These are phyloP conservation scores for Dichomitus squalens DNA, from an alignment of 1,284 basidiomycete genomes.

Conservation along the genomic window DNA sequence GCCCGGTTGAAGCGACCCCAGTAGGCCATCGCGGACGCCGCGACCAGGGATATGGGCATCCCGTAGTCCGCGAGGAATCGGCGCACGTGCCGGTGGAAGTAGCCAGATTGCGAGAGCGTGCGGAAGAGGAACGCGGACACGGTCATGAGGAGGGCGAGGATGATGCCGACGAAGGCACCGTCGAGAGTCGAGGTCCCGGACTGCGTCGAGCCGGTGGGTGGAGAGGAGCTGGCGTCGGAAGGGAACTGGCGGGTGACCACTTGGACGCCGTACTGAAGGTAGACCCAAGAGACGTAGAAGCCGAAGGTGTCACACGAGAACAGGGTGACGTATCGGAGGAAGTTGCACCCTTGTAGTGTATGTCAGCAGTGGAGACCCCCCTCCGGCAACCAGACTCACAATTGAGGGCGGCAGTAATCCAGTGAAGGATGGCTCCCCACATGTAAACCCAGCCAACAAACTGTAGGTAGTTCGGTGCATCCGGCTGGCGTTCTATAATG, in stretches of 20 bases:
- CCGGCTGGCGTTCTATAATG: slow-evolving; percentile 61
- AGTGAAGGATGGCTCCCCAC: slow-evolving; percentile 94
- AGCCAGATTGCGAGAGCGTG: slow-evolving; percentile 59
- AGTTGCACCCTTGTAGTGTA: slow-evolving; percentile 66
- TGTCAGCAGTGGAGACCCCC: slow-evolving; percentile 3
- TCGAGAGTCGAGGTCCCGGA: slow-evolving; percentile 38
- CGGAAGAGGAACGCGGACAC: slow-evolving; percentile 76
- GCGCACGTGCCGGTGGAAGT: slow-evolving; percentile 74
- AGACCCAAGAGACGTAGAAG: slow-evolving; percentile 88
- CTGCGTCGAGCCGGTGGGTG: slow-evolving; percentile 13
- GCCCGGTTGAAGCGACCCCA: slow-evolving; percentile 79
- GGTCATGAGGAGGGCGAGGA: slow-evolving; percentile 79
- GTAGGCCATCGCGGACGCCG: slow-evolving; percentile 76
- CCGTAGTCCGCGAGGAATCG: slow-evolving; percentile 85
- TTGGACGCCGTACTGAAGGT: slow-evolving; percentile 89
- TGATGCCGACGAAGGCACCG: slow-evolving; percentile 72
- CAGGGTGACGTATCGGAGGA: slow-evolving; percentile 84
- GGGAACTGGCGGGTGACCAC: slow-evolving; percentile 76
- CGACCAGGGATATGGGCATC: slow-evolving; percentile 84
- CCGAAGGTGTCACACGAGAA: slow-evolving; percentile 96
- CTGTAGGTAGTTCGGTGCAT: slow-evolving; percentile 78
- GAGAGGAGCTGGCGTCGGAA: slow-evolving; percentile 33
- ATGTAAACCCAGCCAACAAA: slow-evolving; percentile 93
- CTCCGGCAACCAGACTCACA: slow-evolving; percentile 45
- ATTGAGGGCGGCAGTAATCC: slow-evolving; percentile 84